These are phyloP conservation scores for Trametes punicea DNA, from an alignment of 768 basidiomycete genomes.

Conservation along the genomic window DNA sequence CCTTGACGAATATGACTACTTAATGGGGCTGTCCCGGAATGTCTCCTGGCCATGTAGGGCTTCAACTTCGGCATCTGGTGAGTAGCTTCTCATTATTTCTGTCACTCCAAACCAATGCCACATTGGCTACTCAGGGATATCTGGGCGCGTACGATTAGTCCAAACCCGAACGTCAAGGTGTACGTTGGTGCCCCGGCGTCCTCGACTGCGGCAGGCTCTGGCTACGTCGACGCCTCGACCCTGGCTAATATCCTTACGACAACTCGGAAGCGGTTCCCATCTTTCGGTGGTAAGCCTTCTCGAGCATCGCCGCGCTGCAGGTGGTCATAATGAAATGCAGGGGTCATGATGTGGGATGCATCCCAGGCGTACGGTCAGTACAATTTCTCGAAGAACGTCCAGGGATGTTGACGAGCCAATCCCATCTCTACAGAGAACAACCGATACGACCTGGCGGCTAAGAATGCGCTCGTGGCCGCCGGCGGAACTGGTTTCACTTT, in stretches of 20 bases:
- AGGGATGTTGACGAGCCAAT: neutral
- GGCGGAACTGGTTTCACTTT: slow-evolving; percentile 69
- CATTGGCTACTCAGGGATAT: slow-evolving; percentile 37
- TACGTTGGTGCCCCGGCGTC: slow-evolving; percentile 44
- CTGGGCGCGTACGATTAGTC: slow-evolving; percentile 40
- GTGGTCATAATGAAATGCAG: slow-evolving; percentile 6
- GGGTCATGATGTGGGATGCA: slow-evolving; percentile 44
- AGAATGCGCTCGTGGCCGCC: slow-evolving; percentile 54
- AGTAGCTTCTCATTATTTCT: slow-evolving; percentile 9
- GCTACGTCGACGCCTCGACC: slow-evolving; percentile 34
- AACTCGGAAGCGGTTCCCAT: slow-evolving; percentile 39
- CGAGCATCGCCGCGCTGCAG: neutral
- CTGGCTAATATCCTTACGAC: slow-evolving; percentile 33
- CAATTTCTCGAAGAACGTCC: neutral
- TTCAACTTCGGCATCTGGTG: slow-evolving; percentile 40
- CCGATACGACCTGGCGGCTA: slow-evolving; percentile 58
- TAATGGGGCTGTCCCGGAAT: neutral
- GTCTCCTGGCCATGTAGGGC: slow-evolving; percentile 35
- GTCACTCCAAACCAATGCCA: neutral
- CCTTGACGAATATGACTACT: neutral
- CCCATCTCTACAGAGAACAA: slow-evolving; percentile 41
- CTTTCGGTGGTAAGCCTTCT: slow-evolving; percentile 34
- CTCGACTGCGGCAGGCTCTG: slow-evolving; percentile 39
- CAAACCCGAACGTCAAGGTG: slow-evolving; percentile 43
- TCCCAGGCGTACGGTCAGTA: slow-evolving; percentile 42